A percentile compares a stretch with the other conserved stretches of the same genome.
Conservation (phyloP, 2,329 filamentous ascomycete genomes). For the Cryphonectria carpinicola region DNA sequence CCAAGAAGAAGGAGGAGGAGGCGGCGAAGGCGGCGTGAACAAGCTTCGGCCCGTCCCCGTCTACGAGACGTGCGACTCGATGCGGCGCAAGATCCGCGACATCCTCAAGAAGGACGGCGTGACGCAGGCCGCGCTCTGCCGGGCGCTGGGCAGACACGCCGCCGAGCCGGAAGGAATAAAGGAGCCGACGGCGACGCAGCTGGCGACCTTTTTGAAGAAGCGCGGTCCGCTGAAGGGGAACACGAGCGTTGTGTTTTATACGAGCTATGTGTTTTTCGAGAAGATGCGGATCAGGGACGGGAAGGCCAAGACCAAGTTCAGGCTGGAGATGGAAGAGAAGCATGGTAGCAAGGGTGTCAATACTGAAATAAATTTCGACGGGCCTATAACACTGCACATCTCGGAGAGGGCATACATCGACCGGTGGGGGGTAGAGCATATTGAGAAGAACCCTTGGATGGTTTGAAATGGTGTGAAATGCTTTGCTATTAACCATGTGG, state of each 20-base stretch:
- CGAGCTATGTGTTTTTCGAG: constrained; percentile 63
- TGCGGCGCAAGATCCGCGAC: constrained; percentile 59
- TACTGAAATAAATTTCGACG: not conserved
- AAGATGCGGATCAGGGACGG: constrained; percentile 56
- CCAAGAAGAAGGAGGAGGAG: constrained; percentile 44
- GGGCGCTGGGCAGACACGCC: constrained; percentile 43
- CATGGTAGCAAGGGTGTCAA: constrained; percentile 16
- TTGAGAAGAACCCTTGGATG: not conserved
- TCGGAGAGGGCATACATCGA: not conserved
- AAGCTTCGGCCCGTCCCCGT: constrained; percentile 43
- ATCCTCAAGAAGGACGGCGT: constrained; percentile 51
- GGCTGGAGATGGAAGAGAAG: constrained; percentile 51
- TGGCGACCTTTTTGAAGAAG: constrained; percentile 53
- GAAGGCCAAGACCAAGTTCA: constrained; percentile 55
- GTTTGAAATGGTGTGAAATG: too few relatives aligned
- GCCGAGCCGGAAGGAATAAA: constrained; percentile 42
- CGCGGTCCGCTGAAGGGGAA: constrained; percentile 52
- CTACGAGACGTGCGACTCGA: constrained; percentile 61
- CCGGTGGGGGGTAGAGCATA: not conserved
- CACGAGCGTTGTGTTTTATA: constrained; percentile 53
- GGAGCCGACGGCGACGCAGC: constrained; percentile 41
- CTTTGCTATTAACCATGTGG: too few relatives aligned
- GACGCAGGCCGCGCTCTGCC: constrained; percentile 54
- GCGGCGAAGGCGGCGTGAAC: too few relatives aligned
- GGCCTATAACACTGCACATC: constrained; percentile 1